Evolutionary conservation across 2,329 filamentous ascomycete genomes (phyloP), one percentile per base, ranked within the genome.

Genomic region (Aspergillus ibericus): DNA sequence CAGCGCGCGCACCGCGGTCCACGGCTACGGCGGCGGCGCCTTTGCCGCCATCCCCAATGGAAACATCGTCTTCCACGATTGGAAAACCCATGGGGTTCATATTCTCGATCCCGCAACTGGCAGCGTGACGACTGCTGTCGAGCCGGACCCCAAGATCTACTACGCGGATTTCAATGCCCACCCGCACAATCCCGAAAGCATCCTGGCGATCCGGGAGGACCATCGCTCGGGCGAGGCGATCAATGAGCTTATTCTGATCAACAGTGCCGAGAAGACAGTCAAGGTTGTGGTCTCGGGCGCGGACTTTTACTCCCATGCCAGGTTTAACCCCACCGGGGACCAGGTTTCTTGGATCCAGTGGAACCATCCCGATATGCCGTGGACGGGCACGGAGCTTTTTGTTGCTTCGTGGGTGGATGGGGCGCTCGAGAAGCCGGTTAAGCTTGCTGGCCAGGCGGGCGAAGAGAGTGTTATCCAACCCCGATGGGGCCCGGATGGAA

Each of bases 331-430:
- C 0, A 77, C 82, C 59, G 80, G 81, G 1, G 72, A 68, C 6
- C 77, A 75, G 51, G 62, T 84, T 25, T 75, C 71, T n/a, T 85
- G 83, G 82, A 72, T 82, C 12, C 78, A 85, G 59, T 85, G 83
- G 83, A 71, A 80, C 16, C 81, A 84, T 61, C 83, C 82, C 0
- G 75, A 81, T 50, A 77, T 85, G 71, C 81, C 81, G 0, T 85
- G 82, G 72, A 78, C 78, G 1, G 77, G 77, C 0, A 78, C 77
- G 1, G 75, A 78, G 55, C 66, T 85, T 1, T 77, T 76, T 63
- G 64, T 75, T 47, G 81, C 78, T 0, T 72, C 77, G 7, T 84
- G 80, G 76, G 48, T 70, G 1, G 65, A 72, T 44, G 74, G 71
- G 0, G 65, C 66, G 2, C 53, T 81, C 9, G 63, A 62, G 4